Evolutionary conservation across 768 basidiomycete species (phyloP).

Genomic region (Tricholoma hemisulphureum): DNA sequence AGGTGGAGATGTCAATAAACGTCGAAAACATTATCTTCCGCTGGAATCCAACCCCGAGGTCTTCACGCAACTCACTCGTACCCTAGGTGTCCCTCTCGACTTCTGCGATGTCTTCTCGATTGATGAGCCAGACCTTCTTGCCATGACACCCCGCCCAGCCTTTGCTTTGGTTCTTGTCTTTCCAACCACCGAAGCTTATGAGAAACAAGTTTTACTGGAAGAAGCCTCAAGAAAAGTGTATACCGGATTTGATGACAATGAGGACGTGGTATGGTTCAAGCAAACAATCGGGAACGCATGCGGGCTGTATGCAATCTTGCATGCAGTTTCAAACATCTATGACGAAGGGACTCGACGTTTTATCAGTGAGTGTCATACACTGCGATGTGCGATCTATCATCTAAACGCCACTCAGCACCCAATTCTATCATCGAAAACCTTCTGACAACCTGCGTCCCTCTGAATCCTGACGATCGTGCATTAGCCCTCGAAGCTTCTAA

Average conservation of each 20-base stretch:
- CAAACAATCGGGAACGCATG: slow-evolving; percentile 40
- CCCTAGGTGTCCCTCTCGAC: slow-evolving; percentile 30
- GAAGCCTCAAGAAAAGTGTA: slow-evolving; percentile 25
- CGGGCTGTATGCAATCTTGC: slow-evolving; percentile 36
- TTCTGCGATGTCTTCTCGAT: slow-evolving; percentile 36
- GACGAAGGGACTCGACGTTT: slow-evolving; percentile 11
- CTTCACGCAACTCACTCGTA: slow-evolving; percentile 33
- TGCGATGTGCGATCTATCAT: not conserved
- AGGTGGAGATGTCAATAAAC: too few species aligned
- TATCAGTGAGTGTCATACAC: slow-evolving; percentile 18
- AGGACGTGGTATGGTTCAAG: slow-evolving; percentile 36
- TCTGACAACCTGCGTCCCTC: slow-evolving; percentile 20
- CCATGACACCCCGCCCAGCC: slow-evolving; percentile 31
- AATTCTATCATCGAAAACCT: slow-evolving; percentile 24
- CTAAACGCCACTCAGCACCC: slow-evolving; percentile 12
- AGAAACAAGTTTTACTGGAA: slow-evolving; percentile 16
- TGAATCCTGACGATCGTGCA: slow-evolving; percentile 29
- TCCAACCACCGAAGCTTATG: slow-evolving; percentile 24
- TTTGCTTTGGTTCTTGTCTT: slow-evolving; percentile 32
- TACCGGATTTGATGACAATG: slow-evolving; percentile 27
- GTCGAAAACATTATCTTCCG: slow-evolving; percentile 31
- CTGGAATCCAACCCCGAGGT: slow-evolving; percentile 39
- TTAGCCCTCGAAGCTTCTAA: slow-evolving; percentile 27
- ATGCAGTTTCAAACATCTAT: slow-evolving; percentile 31
- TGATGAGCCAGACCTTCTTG: slow-evolving; percentile 31